A percentile compares a stretch with the other conserved stretches of the same genome.
Evolutionary conservation across 306 rosid species (phyloP).

Genomic region (Trifolium fragiferum): DNA sequence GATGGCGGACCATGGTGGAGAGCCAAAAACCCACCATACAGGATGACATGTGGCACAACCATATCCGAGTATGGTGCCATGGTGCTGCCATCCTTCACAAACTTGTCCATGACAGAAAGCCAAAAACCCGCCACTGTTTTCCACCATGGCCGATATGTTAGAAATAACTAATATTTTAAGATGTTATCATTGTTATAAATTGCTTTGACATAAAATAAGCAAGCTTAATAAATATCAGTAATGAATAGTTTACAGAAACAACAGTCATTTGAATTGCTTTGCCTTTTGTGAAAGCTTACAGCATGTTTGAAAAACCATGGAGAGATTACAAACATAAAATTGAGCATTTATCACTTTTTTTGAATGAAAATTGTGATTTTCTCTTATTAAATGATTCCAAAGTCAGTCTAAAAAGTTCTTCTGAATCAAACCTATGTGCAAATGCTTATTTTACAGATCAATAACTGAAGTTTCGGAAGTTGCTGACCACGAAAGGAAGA

Average conservation of each 20-base stretch:
- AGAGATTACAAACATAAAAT: neutral
- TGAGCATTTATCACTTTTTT: constrained; percentile 2
- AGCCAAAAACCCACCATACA: too few relatives aligned
- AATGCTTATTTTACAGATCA: constrained; percentile 27
- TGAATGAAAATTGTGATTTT: neutral
- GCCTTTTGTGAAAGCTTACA: neutral
- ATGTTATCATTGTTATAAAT: neutral
- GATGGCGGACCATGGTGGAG: too few relatives aligned
- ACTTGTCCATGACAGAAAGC: too few relatives aligned
- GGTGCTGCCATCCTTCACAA: too few relatives aligned
- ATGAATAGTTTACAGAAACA: neutral
- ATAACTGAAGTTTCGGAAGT: constrained; percentile 31
- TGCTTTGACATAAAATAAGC: neutral
- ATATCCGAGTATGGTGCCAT: too few relatives aligned
- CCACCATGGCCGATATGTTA: neutral
- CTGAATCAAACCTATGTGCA: constrained; percentile 1
- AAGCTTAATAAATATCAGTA: neutral
- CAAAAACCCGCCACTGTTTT: too few relatives aligned
- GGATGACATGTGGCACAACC: too few relatives aligned
- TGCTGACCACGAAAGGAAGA: constrained; percentile 33
- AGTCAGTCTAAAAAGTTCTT: neutral
- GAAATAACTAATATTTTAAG: neutral
- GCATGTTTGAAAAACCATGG: neutral
- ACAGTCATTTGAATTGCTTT: neutral
- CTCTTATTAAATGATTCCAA: neutral